Percentiles rank a stretch among this genome's conserved stretches.
Conservation (phyloP, 1,284 basidiomycete genomes). For the Ganoderma resinaceum region DNA sequence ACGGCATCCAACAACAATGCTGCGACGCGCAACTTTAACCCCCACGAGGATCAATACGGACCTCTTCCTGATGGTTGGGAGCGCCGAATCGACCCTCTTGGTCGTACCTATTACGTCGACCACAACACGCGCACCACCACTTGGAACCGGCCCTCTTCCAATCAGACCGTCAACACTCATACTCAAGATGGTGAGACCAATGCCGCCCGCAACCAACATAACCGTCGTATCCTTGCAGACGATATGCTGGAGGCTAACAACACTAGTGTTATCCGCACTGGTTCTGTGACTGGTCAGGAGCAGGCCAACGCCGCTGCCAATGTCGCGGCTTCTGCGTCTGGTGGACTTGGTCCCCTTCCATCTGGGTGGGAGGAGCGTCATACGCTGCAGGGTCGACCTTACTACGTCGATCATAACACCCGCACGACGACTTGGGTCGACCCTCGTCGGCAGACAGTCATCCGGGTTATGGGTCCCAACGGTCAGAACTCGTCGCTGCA, state of each 20-base stretch:
- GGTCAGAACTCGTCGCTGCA: conserved; percentile 77
- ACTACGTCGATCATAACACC: conserved; percentile 97
- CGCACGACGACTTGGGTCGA: conserved; percentile 99
- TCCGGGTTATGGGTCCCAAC: conserved; percentile 80
- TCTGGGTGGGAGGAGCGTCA: conserved; percentile 98
- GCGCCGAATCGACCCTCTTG: conserved; percentile 87
- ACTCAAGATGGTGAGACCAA: conserved; percentile 58
- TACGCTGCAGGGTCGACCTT: conserved; percentile 96
- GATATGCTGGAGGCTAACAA: conserved; percentile 61
- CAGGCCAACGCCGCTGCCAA: conserved; percentile 42
- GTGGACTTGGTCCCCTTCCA: conserved; percentile 81
- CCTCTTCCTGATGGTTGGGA: conserved; percentile 95
- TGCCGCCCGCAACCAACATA: conserved; percentile 61
- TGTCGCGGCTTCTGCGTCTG: conserved; percentile 42
- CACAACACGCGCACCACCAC: conserved; percentile 95
- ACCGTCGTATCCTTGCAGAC: conserved; percentile 64
- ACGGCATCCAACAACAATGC: conserved; percentile 45
- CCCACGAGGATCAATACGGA: conserved; percentile 71
- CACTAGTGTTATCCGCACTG: conserved; percentile 39
- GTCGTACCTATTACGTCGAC: conserved; percentile 90
- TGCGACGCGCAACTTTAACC: conserved; percentile 63
- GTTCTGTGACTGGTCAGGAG: conserved; percentile 38
- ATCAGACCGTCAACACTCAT: conserved; percentile 51
- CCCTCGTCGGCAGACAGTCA: conserved; percentile 85
- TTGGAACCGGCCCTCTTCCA: conserved; percentile 78